Evolutionary conservation across 225 moss, liverwort and hornwort species (phyloP).

Genomic region (Thuidium tamariscinum): DNA sequence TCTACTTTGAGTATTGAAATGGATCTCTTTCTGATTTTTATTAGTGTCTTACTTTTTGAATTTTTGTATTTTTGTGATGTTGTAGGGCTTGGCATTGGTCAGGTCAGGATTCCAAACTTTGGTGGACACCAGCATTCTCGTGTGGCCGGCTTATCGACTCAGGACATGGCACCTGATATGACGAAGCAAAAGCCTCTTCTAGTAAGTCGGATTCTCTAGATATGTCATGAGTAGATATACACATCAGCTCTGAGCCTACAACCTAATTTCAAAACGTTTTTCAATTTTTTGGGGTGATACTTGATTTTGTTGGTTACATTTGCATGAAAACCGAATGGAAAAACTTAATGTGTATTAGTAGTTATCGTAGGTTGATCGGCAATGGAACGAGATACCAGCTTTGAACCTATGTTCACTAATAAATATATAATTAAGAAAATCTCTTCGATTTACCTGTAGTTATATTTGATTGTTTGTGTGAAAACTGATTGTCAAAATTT

Average conservation of each 20-base stretch:
- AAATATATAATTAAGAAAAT: not conserved
- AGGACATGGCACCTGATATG: not conserved
- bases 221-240: not conserved
- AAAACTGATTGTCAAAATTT: not conserved
- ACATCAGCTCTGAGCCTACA: not conserved
- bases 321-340: not conserved
- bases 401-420: not conserved
- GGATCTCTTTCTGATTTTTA: not conserved
- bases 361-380: not conserved
- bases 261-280: not conserved
- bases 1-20: not conserved
- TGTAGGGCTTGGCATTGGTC: slow-evolving; percentile 21
- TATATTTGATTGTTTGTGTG: not conserved
- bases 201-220: not conserved
- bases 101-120: not conserved
- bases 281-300: not conserved
- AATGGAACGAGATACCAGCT: not conserved
- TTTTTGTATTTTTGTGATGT: not conserved
- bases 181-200: slow-evolving; percentile 15
- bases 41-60: not conserved
- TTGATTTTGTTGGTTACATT: not conserved
- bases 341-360: not conserved
- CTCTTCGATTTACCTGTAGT: not conserved
- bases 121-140: not conserved
- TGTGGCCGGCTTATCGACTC: slow-evolving; percentile 16